Conservation (phyloP, 2,329 filamentous ascomycete species). For the Grosmannia serpens region DNA sequence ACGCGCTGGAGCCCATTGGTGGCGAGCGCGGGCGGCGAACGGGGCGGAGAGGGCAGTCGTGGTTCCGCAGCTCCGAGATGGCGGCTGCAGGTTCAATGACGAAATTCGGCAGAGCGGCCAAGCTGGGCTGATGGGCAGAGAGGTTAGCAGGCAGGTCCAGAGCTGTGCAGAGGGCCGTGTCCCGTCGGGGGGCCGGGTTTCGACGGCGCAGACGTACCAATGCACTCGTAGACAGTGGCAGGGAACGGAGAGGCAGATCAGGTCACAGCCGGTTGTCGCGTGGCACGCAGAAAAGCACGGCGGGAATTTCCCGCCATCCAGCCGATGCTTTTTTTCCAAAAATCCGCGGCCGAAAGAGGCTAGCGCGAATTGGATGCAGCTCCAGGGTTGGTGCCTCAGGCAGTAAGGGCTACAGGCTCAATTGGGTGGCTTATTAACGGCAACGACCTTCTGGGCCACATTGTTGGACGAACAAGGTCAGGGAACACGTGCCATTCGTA, state of each 20-base stretch:
- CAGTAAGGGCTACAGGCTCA: too few species aligned
- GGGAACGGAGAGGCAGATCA: neutral
- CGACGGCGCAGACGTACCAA: neutral
- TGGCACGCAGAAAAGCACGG: conserved; percentile 1
- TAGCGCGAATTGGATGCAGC: neutral
- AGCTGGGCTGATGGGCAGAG: neutral
- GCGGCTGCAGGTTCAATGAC: neutral
- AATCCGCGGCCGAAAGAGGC: neutral
- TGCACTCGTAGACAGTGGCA: neutral
- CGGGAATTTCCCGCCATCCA: conserved; percentile 8
- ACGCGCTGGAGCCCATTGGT: conserved; percentile 43
- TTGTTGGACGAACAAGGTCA: too few species aligned
- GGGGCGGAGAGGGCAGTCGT: conserved; percentile 13
- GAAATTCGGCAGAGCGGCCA: neutral
- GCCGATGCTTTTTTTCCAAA: conserved; percentile 2
- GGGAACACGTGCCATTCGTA: too few species aligned
- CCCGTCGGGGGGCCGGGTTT: too few species aligned
- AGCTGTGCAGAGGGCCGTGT: neutral
- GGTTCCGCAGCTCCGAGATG: neutral
- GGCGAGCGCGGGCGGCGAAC: neutral
- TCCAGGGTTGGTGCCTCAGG: neutral
- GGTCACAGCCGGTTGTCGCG: neutral
- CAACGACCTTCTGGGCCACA: too few species aligned
- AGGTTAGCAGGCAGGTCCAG: neutral
- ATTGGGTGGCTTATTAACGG: too few species aligned